Evolutionary conservation across 331 rosid species (phyloP), one percentile per base, ranked within the genome.

Genomic region (Acacia pycnantha): DNA sequence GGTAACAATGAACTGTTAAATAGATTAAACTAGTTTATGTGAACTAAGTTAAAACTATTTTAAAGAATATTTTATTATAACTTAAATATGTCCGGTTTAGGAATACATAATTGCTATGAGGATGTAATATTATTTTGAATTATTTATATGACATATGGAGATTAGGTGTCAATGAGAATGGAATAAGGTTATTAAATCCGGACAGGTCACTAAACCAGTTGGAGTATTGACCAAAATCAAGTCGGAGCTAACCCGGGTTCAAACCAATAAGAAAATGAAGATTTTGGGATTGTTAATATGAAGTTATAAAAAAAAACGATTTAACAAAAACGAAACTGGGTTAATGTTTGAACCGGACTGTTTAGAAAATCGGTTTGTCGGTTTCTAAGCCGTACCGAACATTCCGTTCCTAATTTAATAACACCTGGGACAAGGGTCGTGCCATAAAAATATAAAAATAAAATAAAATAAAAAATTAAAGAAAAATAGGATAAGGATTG

Each of bases 141-240:
- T n/a, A 8, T 56, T 22, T 5, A 56, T 22, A 56, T 56, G 64
- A 56, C n/a, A n/a, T n/a, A n/a, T 56, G 62, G 26, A 26, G 2
- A 4, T 21, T 21, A 26, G 5, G 4, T 58, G 65, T 22, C 4
- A n/a, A 2, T 11, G 5, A 61, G 35, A 12, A 26, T 12, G 37
- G 19, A 33, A 33, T 2, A 33, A 33, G 5, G 37, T 33, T 4
- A 33, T 3, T 3, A 33, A 33, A 33, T 2, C 5, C 0, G 5
- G 5, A 33, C 5, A 0, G 5, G 37, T 33, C 35, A 31, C 35
- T 31, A 31, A 3, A 31, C 35, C 4, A 4, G 35, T 31, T 0
- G 4, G 4, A 3, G 35, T 31, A 31, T 0, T 31, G 0, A 4
- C 4, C 0, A 0, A 4, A 31, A 0, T 31, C 4, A 31, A 31